phyloP scores from a whole-genome alignment of 345 rosid genomes.

The Mallotus nudiflorus region DNA sequence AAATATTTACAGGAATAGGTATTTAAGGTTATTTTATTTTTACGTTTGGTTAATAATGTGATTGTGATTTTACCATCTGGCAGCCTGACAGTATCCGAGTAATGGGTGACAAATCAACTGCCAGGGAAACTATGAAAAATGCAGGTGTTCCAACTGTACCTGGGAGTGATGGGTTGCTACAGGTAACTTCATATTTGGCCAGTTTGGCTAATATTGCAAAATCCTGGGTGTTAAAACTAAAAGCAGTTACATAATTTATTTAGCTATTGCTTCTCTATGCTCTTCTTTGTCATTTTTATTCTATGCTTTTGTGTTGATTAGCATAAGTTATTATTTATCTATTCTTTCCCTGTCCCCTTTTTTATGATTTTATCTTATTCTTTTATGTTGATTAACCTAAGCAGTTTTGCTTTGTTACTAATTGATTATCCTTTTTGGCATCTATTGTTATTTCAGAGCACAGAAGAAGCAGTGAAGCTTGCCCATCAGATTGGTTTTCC shows the following conservation, averaged over 20 bases:
- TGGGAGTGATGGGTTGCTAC: conserved; percentile 92
- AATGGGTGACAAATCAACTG: conserved; percentile 99
- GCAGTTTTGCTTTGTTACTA: background rate
- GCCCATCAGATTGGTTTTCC: conserved; percentile 91
- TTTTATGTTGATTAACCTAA: background rate
- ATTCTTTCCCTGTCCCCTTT: background rate
- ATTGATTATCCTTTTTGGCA: background rate
- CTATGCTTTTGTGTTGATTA: background rate
- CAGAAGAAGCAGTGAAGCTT: conserved; percentile 85
- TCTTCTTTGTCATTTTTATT: background rate
- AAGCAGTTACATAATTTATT: background rate
- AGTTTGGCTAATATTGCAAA: conserved; percentile 10
- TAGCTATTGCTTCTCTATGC: background rate
- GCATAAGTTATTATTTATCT: background rate
- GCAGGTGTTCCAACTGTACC: conserved; percentile 99
- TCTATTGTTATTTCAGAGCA: conserved; percentile 52
- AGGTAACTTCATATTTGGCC: conserved; percentile 42
- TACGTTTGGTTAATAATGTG: background rate
- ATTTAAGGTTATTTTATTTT: background rate
- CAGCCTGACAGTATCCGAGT: conserved; percentile 97
- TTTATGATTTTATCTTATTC: background rate
- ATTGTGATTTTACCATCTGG: conserved; percentile 21
- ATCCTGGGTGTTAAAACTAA: background rate
- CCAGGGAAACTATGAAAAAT: conserved; percentile 98
- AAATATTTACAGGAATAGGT: background rate